Conservation (phyloP, 345 rosid genomes). For the Excoecaria cochinchinensis region DNA sequence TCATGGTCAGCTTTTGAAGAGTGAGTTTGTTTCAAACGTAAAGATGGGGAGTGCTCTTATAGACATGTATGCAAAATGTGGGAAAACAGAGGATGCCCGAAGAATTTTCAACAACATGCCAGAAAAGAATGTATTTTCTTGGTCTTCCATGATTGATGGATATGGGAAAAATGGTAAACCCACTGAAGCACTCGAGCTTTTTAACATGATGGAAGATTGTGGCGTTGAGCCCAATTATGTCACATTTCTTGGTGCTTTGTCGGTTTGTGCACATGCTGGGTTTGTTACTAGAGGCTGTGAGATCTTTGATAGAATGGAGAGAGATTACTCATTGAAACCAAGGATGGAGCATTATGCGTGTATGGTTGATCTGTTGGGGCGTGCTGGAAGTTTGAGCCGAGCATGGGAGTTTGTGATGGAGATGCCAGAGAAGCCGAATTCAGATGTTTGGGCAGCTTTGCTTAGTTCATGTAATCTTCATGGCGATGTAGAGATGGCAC, state of each 20-base stretch:
- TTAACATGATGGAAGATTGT: slow-evolving; percentile 49
- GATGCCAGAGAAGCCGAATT: slow-evolving; percentile 68
- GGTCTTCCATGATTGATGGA: slow-evolving; percentile 99
- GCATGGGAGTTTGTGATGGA: slow-evolving; percentile 62
- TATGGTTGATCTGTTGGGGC: slow-evolving; percentile 86
- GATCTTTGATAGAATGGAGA: slow-evolving; percentile 79
- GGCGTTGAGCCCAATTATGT: slow-evolving; percentile 60
- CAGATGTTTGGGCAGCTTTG: slow-evolving; percentile 92
- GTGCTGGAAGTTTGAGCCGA: slow-evolving; percentile 60
- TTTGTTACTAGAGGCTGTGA: slow-evolving; percentile 62
- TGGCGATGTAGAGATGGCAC: slow-evolving; percentile 62
- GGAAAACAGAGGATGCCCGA: slow-evolving; percentile 60
- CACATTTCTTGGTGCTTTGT: slow-evolving; percentile 83
- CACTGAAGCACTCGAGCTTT: slow-evolving; percentile 69
- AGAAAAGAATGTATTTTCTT: slow-evolving; percentile 72
- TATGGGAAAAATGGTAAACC: slow-evolving; percentile 82
- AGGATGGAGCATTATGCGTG: slow-evolving; percentile 93
- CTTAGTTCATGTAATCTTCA: slow-evolving; percentile 76
- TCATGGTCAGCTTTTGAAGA: slow-evolving; percentile 71
- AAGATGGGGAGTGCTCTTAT: slow-evolving; percentile 85
- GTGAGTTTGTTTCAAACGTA: slow-evolving; percentile 42
- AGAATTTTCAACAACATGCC: slow-evolving; percentile 60
- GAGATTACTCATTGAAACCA: slow-evolving; percentile 59
- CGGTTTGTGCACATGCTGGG: slow-evolving; percentile 89
- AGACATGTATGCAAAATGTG: slow-evolving; percentile 91